Evolutionary conservation across 2,329 filamentous ascomycete species (phyloP).

Genomic region (Penicillium sp.): DNA sequence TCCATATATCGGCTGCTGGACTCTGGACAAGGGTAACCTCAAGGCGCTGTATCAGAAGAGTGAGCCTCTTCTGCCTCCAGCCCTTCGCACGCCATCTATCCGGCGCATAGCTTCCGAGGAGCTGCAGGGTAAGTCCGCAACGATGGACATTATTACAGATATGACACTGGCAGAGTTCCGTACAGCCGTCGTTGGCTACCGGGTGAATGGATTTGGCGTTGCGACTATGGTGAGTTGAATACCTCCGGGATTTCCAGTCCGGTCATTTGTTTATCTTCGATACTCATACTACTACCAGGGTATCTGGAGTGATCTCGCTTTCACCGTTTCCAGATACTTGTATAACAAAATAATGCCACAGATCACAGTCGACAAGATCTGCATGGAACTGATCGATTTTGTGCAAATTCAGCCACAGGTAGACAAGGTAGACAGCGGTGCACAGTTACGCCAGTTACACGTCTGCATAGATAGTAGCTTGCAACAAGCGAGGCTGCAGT

Average conservation of each 20-base stretch:
- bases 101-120: no score
- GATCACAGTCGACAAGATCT: background rate
- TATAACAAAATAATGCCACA: background rate
- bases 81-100: no score
- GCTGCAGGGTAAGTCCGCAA: no score
- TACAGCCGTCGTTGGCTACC: constrained; percentile 44
- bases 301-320: background rate
- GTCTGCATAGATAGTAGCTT: background rate
- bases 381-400: no score
- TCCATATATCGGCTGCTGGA: background rate
- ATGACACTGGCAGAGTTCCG: no score
- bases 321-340: background rate
- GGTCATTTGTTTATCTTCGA: background rate
- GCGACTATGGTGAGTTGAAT: constrained; percentile 46
- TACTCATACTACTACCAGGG: background rate
- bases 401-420: no score
- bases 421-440: background rate
- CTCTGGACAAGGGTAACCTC: background rate
- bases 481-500: background rate
- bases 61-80: no score
- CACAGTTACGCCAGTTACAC: background rate
- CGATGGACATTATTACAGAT: no score
- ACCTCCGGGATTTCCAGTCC: no score
- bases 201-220: constrained; percentile 46
- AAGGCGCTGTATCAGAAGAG: no score